Evolutionary conservation across 768 basidiomycete species (phyloP), one percentile per base, ranked within the genome.

Genomic region (Neoboletus magnificus): DNA sequence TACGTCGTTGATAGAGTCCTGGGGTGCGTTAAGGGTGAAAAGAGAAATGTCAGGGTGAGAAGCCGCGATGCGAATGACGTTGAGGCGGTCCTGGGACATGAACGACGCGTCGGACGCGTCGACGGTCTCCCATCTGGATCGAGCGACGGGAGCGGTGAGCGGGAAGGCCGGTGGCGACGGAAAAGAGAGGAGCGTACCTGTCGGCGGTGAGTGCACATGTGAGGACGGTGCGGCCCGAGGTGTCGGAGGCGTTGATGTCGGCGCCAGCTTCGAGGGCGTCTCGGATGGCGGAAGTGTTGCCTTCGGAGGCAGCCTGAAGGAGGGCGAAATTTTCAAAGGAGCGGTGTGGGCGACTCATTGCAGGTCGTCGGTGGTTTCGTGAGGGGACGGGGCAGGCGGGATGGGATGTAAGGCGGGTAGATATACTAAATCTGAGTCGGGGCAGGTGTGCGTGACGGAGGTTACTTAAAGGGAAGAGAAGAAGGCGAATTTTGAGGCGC

Each of bases 201-300:
- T 87, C 83, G 25, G 88, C 89, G 13, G 86, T 85, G 58, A 91
- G 78, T 11, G 84, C 84, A 62, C 83, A 86, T 61, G 86, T 84
- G 41, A 91, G 70, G 18, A 83, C 76, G 7, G 83, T 86, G 54
- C 84, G 78, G 13, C 87, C 87, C 1, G 74, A 71, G 22, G 72
- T 69, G 69, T 89, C 87, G 45, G 81, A 73, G 40, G 81, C 79
- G 64, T 91, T 89, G 50, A 89, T 77, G 67, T 89, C 85, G 9
- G 86, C 86, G 40, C 85, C 87, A 37, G 76, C 70, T 9, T 74
- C 72, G 52, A 91, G 74, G 41, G 83, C 80, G 48, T 72, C 76
- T 22, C 70, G 75, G 18, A 88, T 77, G 42, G 77, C 82, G 30
- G 76, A 70, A 42, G 81, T 75, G 63, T 83, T 79, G 46, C 85